phyloP scores from a whole-genome alignment of 2,329 filamentous ascomycete genomes.

The Hypoxylon rubiginosum region DNA sequence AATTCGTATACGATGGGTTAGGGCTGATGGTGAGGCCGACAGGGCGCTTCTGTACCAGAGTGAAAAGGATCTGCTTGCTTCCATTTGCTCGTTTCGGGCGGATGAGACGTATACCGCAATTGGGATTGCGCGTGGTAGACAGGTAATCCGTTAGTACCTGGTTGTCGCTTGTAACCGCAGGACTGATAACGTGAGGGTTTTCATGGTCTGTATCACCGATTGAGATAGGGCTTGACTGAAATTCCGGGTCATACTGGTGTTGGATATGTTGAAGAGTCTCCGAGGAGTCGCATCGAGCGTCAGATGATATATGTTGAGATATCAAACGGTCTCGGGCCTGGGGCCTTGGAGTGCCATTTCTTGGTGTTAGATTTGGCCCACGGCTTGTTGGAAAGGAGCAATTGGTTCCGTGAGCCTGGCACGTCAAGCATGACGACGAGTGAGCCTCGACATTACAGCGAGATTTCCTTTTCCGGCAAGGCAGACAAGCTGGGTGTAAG shows the following conservation, averaged over 20 bases:
- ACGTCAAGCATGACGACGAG: slow-evolving; percentile 67
- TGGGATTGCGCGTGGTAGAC: slow-evolving; percentile 53
- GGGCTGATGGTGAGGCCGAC: slow-evolving; percentile 57
- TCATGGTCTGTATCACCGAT: slow-evolving; percentile 55
- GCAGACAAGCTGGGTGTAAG: slow-evolving; percentile 70
- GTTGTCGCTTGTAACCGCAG: slow-evolving; percentile 70
- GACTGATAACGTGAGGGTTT: slow-evolving; percentile 69
- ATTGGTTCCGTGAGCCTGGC: slow-evolving; percentile 68
- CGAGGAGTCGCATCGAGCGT: too few species aligned
- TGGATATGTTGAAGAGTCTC: too few species aligned
- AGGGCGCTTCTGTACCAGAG: slow-evolving; percentile 61
- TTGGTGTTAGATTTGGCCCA: slow-evolving; percentile 26
- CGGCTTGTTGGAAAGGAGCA: slow-evolving; percentile 65
- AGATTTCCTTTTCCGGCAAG: slow-evolving; percentile 72
- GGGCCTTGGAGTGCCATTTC: background rate
- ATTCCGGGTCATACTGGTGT: background rate
- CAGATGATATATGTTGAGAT: background rate
- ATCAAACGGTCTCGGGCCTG: slow-evolving; percentile 29
- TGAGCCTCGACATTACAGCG: slow-evolving; percentile 70
- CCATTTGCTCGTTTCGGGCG: slow-evolving; percentile 41
- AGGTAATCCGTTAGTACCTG: slow-evolving; percentile 73
- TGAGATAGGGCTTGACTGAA: slow-evolving; percentile 25
- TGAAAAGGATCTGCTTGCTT: slow-evolving; percentile 59
- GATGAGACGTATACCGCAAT: slow-evolving; percentile 45
- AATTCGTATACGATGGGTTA: slow-evolving; percentile 60